Percentiles rank a stretch among this genome's conserved stretches.
phyloP scores from a whole-genome alignment of 805 yeast genomes.

The Saturnispora halmiae region DNA sequence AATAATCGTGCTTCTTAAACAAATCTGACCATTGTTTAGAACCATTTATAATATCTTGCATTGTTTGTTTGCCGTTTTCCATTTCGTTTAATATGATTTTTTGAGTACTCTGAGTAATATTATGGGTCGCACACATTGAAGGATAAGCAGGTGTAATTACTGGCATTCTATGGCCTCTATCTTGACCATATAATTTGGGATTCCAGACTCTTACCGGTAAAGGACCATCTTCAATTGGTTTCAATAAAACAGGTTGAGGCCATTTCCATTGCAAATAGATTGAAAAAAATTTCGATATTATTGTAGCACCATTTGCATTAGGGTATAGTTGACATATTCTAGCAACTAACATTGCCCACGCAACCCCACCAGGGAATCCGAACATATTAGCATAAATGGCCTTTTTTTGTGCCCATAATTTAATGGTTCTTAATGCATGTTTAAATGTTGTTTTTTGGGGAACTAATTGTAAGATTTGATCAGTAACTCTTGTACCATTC shows the following conservation, averaged over 20 bases:
- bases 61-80: conserved; percentile 61
- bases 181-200: conserved; percentile 82
- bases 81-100: conserved; percentile 73
- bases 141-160: conserved; percentile 98
- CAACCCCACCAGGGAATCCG: conserved; percentile 99
- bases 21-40: conserved; percentile 65
- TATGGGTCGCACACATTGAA: conserved; percentile 98
- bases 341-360: conserved; percentile 99
- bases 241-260: conserved; percentile 95
- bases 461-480: conserved; percentile 79
- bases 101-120: conserved; percentile 83
- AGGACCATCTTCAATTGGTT: conserved; percentile 95
- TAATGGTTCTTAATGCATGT: conserved; percentile 85
- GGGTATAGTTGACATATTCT: conserved; percentile 95
- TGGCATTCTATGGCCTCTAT: conserved; percentile 90
- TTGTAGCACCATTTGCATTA: conserved; percentile 87
- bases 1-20: conserved; percentile 73
- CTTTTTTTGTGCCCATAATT: conserved; percentile 93
- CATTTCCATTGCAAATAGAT: conserved; percentile 88
- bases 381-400: conserved; percentile 91
- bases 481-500: conserved; percentile 96
- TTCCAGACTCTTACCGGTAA: conserved; percentile 95
- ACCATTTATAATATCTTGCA: conserved; percentile 58
- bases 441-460: conserved; percentile 91
- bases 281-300: conserved; percentile 81